Evolutionary conservation across 768 basidiomycete genomes (phyloP), one percentile per base, ranked within the genome.

Genomic region (Boletus reticulatus): DNA sequence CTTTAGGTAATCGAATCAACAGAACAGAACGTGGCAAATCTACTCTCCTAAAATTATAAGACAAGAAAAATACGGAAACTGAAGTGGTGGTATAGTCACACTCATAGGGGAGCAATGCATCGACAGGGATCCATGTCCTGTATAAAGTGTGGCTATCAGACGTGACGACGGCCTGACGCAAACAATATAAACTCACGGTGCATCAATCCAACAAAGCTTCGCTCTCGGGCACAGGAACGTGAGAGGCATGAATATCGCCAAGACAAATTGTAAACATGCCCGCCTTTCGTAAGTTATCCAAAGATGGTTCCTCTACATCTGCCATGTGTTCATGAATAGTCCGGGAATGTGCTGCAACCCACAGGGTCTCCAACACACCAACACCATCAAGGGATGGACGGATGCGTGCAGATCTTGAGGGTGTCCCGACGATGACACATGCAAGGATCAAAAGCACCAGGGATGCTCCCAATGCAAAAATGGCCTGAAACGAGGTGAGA

Each of bases 281-380:
- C 9, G 17, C 54, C n/a, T 46, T 39, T 56, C 60, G 45, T 19
- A 61, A 37, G 16, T 48, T n/a, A 17, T 62, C 49, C 10, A 50
- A 16, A 43, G 44, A 41, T 4, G 49, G 43, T 6, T 52, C 46
- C 5, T 51, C 14, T 1, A 62, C 4, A 11, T 50, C 36, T 22
- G 32, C 47, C 43, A 61, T 20, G 6, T 37, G 37, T 19, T 56
- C 45, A 11, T 17, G 22, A 5, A 61, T 19, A 31, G 36, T 34
- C n/a, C 17, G 19, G 12, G 60, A 56, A 16, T 55, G 55, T 9
- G 10, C 51, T 42, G 50, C 43, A 27, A 62, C 10, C 60, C 60
- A 61, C 3, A 62, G 43, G 1, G 29, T 48, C 41, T 61, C 60
- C 34, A 61, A 17, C 19, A 62, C 34, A 31, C 60, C 55, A 7